These are phyloP conservation scores for Auxenochlorella protothecoides DNA, from an alignment of 139 green algal genomes.

Conservation along the genomic window DNA sequence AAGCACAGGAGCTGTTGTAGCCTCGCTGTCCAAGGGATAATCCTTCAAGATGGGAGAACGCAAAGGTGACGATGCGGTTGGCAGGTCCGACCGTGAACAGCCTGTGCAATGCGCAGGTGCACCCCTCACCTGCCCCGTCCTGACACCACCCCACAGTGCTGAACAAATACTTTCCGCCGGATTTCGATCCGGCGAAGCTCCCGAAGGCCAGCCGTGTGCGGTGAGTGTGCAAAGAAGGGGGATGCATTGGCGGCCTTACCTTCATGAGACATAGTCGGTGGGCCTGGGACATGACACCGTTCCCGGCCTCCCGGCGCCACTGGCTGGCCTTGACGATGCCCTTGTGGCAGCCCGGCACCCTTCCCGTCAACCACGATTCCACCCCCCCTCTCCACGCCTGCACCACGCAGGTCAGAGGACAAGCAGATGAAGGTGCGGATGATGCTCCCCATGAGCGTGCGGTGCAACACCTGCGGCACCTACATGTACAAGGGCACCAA, in stretches of 20 bases:
- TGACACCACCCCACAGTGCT: constrained; percentile 23
- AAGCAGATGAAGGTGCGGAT: constrained; percentile 92
- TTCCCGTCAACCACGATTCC: too few species aligned
- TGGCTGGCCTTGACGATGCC: too few species aligned
- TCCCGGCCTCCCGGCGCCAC: constrained; percentile 14
- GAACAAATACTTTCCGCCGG: constrained; percentile 51
- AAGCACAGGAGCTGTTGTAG: too few species aligned
- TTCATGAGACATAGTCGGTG: constrained; percentile 6
- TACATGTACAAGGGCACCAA: constrained; percentile 99
- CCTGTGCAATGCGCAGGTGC: neutral
- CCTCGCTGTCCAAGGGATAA: too few species aligned
- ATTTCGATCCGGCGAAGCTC: constrained; percentile 87
- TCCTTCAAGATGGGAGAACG: constrained; percentile 27
- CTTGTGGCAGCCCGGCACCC: too few species aligned
- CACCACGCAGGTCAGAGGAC: constrained; percentile 31
- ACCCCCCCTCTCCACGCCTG: too few species aligned
- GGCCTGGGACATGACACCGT: neutral
- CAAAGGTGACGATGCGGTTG: constrained; percentile 1
- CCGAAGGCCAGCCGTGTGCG: constrained; percentile 29
- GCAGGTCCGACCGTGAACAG: neutral
- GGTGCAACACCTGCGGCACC: constrained; percentile 89
- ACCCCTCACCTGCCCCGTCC: neutral
- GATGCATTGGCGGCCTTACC: too few species aligned
- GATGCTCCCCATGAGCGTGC: constrained; percentile 96
- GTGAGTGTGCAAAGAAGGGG: too few species aligned